Evolutionary conservation across 2,329 filamentous ascomycete species (phyloP).

Genomic region (Elsinoe fawcettii): DNA sequence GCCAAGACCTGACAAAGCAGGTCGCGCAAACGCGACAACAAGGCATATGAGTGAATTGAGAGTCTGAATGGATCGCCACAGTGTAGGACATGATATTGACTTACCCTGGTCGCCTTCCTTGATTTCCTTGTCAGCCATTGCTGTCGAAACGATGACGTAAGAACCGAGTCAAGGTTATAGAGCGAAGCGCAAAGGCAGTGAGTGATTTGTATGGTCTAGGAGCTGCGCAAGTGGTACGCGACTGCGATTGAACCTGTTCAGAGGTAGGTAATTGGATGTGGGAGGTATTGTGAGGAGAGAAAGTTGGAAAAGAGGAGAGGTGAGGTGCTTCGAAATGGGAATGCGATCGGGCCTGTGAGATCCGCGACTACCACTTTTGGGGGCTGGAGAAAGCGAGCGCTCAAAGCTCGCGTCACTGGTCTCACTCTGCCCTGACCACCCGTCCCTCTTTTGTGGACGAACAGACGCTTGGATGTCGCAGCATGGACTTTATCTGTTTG

Average conservation of each 20-base stretch:
- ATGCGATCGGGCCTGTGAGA: conserved; percentile 15
- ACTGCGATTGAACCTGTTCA: background rate
- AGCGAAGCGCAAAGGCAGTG: conserved; percentile 8
- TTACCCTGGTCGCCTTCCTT: conserved; percentile 47
- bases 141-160: conserved; percentile 15
- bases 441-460: conserved; percentile 1
- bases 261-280: background rate
- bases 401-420: conserved; percentile 2
- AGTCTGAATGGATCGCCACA: background rate
- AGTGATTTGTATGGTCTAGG: background rate
- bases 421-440: background rate
- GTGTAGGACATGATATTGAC: conserved; percentile 17
- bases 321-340: conserved; percentile 13
- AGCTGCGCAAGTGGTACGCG: conserved; percentile 13
- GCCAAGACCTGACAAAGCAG: conserved; percentile 18
- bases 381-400: conserved; percentile 6
- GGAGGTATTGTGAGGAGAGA: conserved; percentile 7
- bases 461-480: conserved; percentile 6
- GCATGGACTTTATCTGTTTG: background rate
- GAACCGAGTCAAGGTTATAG: background rate
- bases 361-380: conserved; percentile 3
- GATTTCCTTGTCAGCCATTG: conserved; percentile 41
- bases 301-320: conserved; percentile 12
- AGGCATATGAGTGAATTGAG: background rate
- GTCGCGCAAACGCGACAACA: background rate